Conservation (phyloP, 2,329 filamentous ascomycete genomes). For the Venturiaceae sp. region DNA sequence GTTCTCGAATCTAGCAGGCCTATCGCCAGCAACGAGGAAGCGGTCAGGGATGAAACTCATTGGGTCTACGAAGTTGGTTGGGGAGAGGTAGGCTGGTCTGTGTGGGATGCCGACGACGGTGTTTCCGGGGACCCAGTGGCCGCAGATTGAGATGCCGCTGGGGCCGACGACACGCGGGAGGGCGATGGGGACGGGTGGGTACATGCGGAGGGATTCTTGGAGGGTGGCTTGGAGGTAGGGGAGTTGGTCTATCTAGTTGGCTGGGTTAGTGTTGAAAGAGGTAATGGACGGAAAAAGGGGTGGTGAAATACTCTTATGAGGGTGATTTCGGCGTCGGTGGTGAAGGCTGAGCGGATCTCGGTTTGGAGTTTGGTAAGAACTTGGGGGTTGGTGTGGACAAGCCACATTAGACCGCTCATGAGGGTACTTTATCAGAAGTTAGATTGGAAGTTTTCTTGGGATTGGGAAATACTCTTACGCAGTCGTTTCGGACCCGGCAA, state of each 20-base stretch:
- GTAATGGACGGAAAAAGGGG: slow-evolving; percentile 22
- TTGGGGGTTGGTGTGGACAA: background rate
- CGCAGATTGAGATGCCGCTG: slow-evolving; percentile 26
- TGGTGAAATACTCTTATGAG: background rate
- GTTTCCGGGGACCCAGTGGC: slow-evolving; percentile 22
- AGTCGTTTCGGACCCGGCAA: slow-evolving; percentile 37
- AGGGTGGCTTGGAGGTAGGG: slow-evolving; percentile 36
- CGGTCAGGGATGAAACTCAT: background rate
- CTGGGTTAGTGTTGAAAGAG: no score
- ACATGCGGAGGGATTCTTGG: slow-evolving; percentile 35
- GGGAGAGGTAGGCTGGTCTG: slow-evolving; percentile 21
- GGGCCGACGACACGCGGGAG: slow-evolving; percentile 26
- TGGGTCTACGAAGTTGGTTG: slow-evolving; percentile 10
- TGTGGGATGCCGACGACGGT: slow-evolving; percentile 11
- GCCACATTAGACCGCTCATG: slow-evolving; percentile 13
- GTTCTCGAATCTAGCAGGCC: slow-evolving; percentile 10
- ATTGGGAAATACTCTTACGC: slow-evolving; percentile 13
- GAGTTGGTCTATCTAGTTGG: slow-evolving; percentile 12
- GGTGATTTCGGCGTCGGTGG: background rate
- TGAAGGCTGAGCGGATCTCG: slow-evolving; percentile 4
- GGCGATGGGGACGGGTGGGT: slow-evolving; percentile 34
- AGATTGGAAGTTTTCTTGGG: background rate
- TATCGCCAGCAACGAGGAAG: slow-evolving; percentile 13
- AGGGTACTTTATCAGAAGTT: slow-evolving; percentile 8
- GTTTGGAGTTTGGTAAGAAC: background rate